Percentiles rank a stretch among this genome's conserved stretches.
These are phyloP conservation scores for Penicillium sp. DNA, from an alignment of 2,329 filamentous ascomycete species.

Conservation along the genomic window DNA sequence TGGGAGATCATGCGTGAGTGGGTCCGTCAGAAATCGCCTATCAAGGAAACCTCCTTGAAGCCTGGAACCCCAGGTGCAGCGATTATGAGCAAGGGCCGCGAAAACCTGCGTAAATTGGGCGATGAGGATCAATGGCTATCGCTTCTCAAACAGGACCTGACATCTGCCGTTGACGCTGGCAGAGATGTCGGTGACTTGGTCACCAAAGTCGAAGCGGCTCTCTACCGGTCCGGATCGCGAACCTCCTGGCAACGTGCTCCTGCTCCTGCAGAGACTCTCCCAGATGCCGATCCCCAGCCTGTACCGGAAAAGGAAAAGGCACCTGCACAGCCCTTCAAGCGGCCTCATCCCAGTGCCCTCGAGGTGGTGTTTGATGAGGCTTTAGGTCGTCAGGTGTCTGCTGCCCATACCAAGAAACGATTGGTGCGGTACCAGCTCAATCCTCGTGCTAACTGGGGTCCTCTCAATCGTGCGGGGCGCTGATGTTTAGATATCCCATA, in stretches of 20 bases:
- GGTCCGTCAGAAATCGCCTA: conserved; percentile 68
- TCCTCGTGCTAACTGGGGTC: conserved; percentile 87
- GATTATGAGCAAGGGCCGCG: conserved; percentile 49
- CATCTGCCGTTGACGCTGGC: conserved; percentile 27
- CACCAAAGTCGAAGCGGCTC: conserved; percentile 38
- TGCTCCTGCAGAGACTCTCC: neutral
- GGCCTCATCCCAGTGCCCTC: conserved; percentile 36
- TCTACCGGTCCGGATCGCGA: conserved; percentile 32
- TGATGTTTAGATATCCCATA: neutral
- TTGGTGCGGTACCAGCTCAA: conserved; percentile 83
- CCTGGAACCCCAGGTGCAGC: conserved; percentile 61
- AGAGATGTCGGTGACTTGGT: conserved; percentile 33
- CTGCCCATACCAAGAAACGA: conserved; percentile 49
- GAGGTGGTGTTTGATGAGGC: conserved; percentile 70
- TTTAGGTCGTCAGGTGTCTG: conserved; percentile 57
- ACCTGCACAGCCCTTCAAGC: conserved; percentile 9
- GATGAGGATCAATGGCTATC: conserved; percentile 27
- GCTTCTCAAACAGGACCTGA: conserved; percentile 31
- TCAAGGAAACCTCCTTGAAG: conserved; percentile 64
- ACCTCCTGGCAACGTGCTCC: conserved; percentile 11
- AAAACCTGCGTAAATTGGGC: conserved; percentile 25
- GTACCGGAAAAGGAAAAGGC: neutral
- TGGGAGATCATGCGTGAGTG: conserved; percentile 94
- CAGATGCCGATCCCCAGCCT: neutral
- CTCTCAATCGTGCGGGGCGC: conserved; percentile 49